Percentiles rank a stretch among this genome's conserved stretches.
Evolutionary conservation across 352 stramenopile genomes (phyloP).

Genomic region (Phytopythium mirpurense): DNA sequence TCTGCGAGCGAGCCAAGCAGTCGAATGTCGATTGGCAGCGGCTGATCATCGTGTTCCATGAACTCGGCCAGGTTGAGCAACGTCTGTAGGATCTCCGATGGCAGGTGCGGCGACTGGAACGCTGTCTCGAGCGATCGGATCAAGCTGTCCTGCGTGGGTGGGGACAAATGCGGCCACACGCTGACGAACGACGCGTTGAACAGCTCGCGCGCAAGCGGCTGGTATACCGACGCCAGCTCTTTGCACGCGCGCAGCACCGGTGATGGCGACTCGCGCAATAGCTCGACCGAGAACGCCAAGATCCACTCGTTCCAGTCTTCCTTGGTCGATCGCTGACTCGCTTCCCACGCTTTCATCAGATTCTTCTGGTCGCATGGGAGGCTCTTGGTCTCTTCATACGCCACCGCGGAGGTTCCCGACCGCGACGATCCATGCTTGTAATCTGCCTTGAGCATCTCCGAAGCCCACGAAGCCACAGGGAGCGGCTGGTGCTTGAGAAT

Average conservation of each 20-base stretch:
- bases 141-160: slow-evolving; percentile 89
- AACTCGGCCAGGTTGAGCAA: slow-evolving; percentile 99
- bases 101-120: slow-evolving; percentile 89
- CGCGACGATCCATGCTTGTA: slow-evolving; percentile 21
- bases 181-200: slow-evolving; percentile 99
- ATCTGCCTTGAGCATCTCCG: slow-evolving; percentile 53
- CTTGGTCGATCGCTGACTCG: slow-evolving; percentile 78
- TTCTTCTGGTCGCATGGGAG: slow-evolving; percentile 81
- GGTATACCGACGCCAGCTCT: slow-evolving; percentile 96
- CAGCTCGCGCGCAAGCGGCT: slow-evolving; percentile 96
- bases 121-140: slow-evolving; percentile 93
- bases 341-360: slow-evolving; percentile 84
- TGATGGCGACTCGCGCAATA: slow-evolving; percentile 96
- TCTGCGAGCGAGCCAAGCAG: slow-evolving; percentile 95
- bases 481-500: slow-evolving; percentile 85
- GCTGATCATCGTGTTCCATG: slow-evolving; percentile 98
- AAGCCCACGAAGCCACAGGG: slow-evolving; percentile 77
- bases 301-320: slow-evolving; percentile 99
- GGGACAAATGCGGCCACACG: slow-evolving; percentile 96
- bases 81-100: slow-evolving; percentile 97
- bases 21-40: slow-evolving; percentile 96
- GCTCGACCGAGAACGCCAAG: slow-evolving; percentile 94
- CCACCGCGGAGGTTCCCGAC: neutral
- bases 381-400: slow-evolving; percentile 65
- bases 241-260: slow-evolving; percentile 93